Evolutionary conservation across 805 yeast genomes (phyloP).

Genomic region (Pichia insulana): DNA sequence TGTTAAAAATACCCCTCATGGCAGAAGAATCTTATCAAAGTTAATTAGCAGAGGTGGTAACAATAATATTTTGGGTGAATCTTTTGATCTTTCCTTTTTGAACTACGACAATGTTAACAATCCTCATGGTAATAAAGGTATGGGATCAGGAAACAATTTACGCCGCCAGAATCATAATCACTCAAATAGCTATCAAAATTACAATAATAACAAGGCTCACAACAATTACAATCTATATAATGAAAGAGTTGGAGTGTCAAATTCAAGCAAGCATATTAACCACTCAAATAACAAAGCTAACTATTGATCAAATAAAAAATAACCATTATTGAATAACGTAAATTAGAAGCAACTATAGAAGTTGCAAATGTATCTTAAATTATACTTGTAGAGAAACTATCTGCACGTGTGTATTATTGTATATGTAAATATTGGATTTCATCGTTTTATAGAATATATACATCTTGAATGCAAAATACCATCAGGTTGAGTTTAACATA

Average conservation of each 20-base stretch:
- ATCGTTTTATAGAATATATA: no score
- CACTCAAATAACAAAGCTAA: slow-evolving; percentile 2
- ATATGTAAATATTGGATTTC: neutral
- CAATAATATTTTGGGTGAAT: neutral
- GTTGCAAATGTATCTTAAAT: slow-evolving; percentile 7
- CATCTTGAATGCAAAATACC: no score
- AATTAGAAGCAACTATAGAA: neutral
- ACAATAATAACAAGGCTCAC: slow-evolving; percentile 1
- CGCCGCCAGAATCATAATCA: slow-evolving; percentile 7
- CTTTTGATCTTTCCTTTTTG: slow-evolving; percentile 1
- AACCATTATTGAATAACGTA: slow-evolving; percentile 1
- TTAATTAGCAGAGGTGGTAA: slow-evolving; percentile 27
- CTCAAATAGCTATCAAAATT: neutral
- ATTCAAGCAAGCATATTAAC: neutral
- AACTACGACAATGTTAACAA: neutral
- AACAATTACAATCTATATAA: slow-evolving; percentile 1
- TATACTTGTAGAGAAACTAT: neutral
- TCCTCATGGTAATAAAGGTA: neutral
- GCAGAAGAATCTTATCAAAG: slow-evolving; percentile 82
- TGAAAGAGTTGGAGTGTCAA: slow-evolving; percentile 1
- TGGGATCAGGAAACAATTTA: neutral
- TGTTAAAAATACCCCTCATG: slow-evolving; percentile 87
- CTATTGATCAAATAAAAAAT: neutral
- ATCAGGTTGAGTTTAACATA: no score
- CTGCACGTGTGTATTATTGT: slow-evolving; percentile 1